Evolutionary conservation across 2,329 filamentous ascomycete genomes (phyloP), one percentile per base, ranked within the genome.

Genomic region (Monosporascus sp.): DNA sequence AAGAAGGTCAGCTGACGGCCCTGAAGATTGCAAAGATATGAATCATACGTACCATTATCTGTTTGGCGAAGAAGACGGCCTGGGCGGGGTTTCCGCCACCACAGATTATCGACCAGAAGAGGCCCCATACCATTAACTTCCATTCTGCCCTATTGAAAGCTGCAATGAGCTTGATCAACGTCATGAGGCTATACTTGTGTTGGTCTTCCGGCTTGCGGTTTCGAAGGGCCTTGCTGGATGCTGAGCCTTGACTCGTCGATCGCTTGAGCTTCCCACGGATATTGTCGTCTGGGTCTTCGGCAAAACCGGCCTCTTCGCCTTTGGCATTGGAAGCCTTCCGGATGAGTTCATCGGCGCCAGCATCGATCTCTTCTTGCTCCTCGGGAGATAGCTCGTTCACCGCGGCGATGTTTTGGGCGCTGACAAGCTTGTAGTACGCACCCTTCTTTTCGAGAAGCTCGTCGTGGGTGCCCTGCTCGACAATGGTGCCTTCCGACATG

Each of bases 401-500:
- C 3, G 80, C 77, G 2, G 83, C 82, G 59, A 96, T 92, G 52
- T 88, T 86, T 69, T 99, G 94, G 3, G 93, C 92, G 50, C 90
- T 86, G 7, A 97, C 92, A 11, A 97, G 82, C 53, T 85, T 88
- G 69, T 81, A 88, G 70, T 97, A 99, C 8, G 91, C 86, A 20
- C 83, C 85, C 57, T 82, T 74, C 54, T 71, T 77, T 60, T 85
- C 82, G 3, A 97, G 75, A 11, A 99, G 79, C 15, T 88, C 79
- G 54, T 93, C 83, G 67, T 97, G 94, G 0, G 83, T 92, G 49
- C 94, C 94, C 70, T 97, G 91, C 70, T 99, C 94, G 14, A 96
- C 79, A 54, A 99, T 95, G n/a, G 79, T 75, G 14, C 94, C 94
- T 55, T 85, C 73, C 5, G 85, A 81, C 86, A 99, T 93, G 57